Conservation (phyloP, 345 rosid genomes). For the Eucalyptus viminalis region DNA sequence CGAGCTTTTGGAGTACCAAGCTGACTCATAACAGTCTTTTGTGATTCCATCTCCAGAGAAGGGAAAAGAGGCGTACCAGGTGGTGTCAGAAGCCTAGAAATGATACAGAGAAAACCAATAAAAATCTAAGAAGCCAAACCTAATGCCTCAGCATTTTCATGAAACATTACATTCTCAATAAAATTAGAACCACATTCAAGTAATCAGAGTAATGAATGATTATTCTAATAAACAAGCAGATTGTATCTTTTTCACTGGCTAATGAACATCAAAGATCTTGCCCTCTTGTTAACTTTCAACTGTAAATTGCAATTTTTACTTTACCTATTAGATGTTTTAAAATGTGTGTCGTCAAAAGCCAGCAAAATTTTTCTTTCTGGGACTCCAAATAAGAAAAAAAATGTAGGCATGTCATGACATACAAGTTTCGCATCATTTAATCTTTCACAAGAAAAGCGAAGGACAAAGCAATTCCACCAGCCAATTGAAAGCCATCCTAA, state of each 20-base stretch:
- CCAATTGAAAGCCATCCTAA: not conserved
- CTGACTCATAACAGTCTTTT: constrained; percentile 60
- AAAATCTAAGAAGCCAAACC: not conserved
- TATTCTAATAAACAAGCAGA: not conserved
- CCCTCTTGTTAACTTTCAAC: not conserved
- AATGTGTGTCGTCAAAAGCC: not conserved
- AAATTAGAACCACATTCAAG: not conserved
- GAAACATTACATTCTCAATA: not conserved
- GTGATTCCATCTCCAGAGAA: constrained; percentile 92
- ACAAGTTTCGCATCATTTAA: not conserved
- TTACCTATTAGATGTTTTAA: not conserved
- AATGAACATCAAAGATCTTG: not conserved
- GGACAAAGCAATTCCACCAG: not conserved
- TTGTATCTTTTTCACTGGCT: not conserved
- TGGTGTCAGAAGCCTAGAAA: constrained; percentile 78
- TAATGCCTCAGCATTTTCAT: not conserved
- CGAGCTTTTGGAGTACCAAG: constrained; percentile 54
- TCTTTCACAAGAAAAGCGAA: not conserved
- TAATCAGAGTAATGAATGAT: not conserved
- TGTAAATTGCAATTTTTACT: not conserved
- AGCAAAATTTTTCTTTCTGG: not conserved
- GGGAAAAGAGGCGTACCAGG: constrained; percentile 99
- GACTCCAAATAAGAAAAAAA: not conserved
- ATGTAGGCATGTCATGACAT: not conserved
- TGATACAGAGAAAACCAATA: not conserved